A percentile compares a stretch with the other conserved stretches of the same genome.
Evolutionary conservation across 2,329 filamentous ascomycete species (phyloP).

Genomic region (Corniculantispora saksenae): DNA sequence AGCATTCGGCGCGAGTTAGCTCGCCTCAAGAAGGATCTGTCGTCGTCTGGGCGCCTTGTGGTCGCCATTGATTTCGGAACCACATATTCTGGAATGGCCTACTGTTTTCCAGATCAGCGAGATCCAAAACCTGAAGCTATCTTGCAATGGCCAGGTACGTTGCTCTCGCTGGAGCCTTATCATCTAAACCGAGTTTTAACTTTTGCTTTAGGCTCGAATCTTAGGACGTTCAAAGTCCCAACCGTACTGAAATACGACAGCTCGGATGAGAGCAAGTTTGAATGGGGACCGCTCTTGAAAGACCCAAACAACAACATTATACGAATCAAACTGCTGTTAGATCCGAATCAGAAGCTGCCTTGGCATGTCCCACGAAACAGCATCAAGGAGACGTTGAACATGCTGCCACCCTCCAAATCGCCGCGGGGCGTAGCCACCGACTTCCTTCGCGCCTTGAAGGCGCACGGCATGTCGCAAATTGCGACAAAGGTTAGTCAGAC

Average conservation of each 20-base stretch:
- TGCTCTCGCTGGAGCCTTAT: too few species aligned
- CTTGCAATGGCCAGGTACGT: constrained; percentile 25
- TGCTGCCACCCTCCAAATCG: constrained; percentile 23
- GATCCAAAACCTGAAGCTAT: not conserved
- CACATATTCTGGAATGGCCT: constrained; percentile 4
- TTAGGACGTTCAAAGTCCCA: constrained; percentile 21
- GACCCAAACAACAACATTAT: constrained; percentile 17
- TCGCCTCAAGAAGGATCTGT: too few species aligned
- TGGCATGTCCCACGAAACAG: constrained; percentile 15
- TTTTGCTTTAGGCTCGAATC: not conserved
- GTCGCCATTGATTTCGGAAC: constrained; percentile 9
- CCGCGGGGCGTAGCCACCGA: constrained; percentile 24
- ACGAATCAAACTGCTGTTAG: constrained; percentile 25
- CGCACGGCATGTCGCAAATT: constrained; percentile 22
- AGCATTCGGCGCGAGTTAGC: too few species aligned
- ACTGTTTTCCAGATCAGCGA: not conserved
- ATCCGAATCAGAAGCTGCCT: constrained; percentile 21
- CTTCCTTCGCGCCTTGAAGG: constrained; percentile 20
- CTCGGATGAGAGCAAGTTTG: not conserved
- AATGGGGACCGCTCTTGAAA: constrained; percentile 22
- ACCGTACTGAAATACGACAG: constrained; percentile 23
- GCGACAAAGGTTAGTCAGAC: constrained; percentile 16
- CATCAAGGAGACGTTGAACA: constrained; percentile 4
- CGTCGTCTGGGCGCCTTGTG: not conserved
- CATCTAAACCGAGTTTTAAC: too few species aligned